These are phyloP conservation scores for Casaregolazyma lundiana DNA, from an alignment of 1,139 yeast genomes.

Conservation along the genomic window DNA sequence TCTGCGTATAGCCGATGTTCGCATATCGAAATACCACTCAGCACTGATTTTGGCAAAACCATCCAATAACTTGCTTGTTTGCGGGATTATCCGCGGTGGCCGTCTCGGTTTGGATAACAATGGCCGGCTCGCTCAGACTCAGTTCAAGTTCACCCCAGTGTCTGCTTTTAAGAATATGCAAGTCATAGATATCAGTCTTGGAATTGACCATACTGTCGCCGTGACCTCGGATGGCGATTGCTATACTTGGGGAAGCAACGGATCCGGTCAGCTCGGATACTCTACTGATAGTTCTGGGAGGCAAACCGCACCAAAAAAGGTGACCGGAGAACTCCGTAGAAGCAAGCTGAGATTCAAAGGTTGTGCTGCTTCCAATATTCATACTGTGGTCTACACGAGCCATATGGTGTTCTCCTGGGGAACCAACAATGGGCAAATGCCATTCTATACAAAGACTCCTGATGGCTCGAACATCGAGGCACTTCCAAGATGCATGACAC, in stretches of 20 bases:
- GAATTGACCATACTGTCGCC: conserved; percentile 64
- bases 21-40: conserved; percentile 65
- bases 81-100: conserved; percentile 72
- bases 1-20: conserved; percentile 41
- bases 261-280: conserved; percentile 62
- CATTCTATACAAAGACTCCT: conserved; percentile 27
- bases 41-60: conserved; percentile 51
- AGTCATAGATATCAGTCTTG: conserved; percentile 46
- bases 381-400: conserved; percentile 59
- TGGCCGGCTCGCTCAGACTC: conserved; percentile 14
- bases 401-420: conserved; percentile 70
- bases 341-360: conserved; percentile 45
- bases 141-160: conserved; percentile 37
- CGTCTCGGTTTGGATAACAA: conserved; percentile 53
- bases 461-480: conserved; percentile 22
- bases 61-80: conserved; percentile 44
- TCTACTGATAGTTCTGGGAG: conserved; percentile 25
- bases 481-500: conserved; percentile 41
- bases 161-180: conserved; percentile 34
- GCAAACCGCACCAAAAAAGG: conserved; percentile 46
- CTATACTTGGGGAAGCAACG: conserved; percentile 77
- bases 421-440: conserved; percentile 82
- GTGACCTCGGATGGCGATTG: conserved; percentile 50
- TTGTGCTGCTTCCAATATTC: conserved; percentile 65
- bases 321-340: conserved; percentile 41